A percentile compares a stretch with the other conserved stretches of the same genome.
Conservation (phyloP, 352 stramenopile species). For the Globisporangium splendens region DNA sequence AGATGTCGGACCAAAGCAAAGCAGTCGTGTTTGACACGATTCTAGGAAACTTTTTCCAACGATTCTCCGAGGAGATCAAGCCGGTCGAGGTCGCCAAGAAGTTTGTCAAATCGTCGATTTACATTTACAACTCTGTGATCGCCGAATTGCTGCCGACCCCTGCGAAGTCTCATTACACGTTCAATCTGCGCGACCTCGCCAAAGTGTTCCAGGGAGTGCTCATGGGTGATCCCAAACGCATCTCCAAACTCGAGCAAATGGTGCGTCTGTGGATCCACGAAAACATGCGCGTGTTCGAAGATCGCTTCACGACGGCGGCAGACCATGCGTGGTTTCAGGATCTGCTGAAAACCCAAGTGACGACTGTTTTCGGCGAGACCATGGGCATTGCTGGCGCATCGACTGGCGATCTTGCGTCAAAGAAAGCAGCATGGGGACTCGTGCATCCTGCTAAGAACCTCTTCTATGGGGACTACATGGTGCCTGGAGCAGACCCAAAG, state of each 20-base stretch:
- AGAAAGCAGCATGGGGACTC: constrained; percentile 52
- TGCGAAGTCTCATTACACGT: constrained; percentile 86
- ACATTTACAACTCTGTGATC: constrained; percentile 86
- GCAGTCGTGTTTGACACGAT: constrained; percentile 84
- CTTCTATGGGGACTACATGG: constrained; percentile 93
- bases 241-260: constrained; percentile 66
- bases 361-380: constrained; percentile 44
- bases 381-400: constrained; percentile 24
- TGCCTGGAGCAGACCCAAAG: constrained; percentile 87
- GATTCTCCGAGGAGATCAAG: constrained; percentile 71
- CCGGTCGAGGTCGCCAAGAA: constrained; percentile 41
- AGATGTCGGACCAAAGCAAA: constrained; percentile 83
- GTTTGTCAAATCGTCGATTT: constrained; percentile 69
- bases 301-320: constrained; percentile 70
- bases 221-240: constrained; percentile 79
- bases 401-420: constrained; percentile 15
- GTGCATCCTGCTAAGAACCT: constrained; percentile 57
- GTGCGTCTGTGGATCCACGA: constrained; percentile 81
- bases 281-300: constrained; percentile 84
- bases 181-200: constrained; percentile 86
- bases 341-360: constrained; percentile 56
- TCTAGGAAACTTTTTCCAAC: constrained; percentile 61
- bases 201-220: constrained; percentile 86
- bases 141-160: constrained; percentile 76
- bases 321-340: constrained; percentile 84